phyloP scores from a whole-genome alignment of 2,329 filamentous ascomycete species.

The Colletotrichum camelliae region DNA sequence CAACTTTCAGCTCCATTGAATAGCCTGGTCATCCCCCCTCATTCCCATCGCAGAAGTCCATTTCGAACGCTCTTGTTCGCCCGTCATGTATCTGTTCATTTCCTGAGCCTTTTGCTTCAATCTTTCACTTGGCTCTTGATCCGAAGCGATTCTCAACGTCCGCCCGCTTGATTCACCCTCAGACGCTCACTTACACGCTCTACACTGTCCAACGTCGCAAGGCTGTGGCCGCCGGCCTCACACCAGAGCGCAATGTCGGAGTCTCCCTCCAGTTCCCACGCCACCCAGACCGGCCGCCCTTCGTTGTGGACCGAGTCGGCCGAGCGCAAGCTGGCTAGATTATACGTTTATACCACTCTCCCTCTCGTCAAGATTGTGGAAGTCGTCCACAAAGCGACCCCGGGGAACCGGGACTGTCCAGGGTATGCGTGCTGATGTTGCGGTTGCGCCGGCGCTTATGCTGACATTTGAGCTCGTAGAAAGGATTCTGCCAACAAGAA shows the following conservation, averaged over 20 bases:
- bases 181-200: slow-evolving; percentile 6
- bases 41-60: background rate
- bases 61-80: background rate
- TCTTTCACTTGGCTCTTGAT: background rate
- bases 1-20: slow-evolving; percentile 14
- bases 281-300: slow-evolving; percentile 51
- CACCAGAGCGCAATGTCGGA: slow-evolving; percentile 10
- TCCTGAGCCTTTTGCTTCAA: background rate
- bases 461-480: slow-evolving; percentile 35
- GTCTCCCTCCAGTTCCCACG: slow-evolving; percentile 33
- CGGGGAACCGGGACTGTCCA: slow-evolving; percentile 24
- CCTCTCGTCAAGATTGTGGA: slow-evolving; percentile 55
- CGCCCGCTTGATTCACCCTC: background rate
- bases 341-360: slow-evolving; percentile 63
- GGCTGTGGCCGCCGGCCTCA: slow-evolving; percentile 12
- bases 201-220: background rate
- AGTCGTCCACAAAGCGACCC: slow-evolving; percentile 46
- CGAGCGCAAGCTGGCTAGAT: slow-evolving; percentile 57
- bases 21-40: slow-evolving; percentile 17
- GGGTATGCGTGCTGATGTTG: slow-evolving; percentile 2
- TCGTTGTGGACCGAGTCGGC: slow-evolving; percentile 60
- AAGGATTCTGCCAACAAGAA: slow-evolving; percentile 66
- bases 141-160: background rate
- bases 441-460: background rate
- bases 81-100: background rate